Evolutionary conservation across 1,284 basidiomycete species (phyloP).

Genomic region (Naganishia sp.): DNA sequence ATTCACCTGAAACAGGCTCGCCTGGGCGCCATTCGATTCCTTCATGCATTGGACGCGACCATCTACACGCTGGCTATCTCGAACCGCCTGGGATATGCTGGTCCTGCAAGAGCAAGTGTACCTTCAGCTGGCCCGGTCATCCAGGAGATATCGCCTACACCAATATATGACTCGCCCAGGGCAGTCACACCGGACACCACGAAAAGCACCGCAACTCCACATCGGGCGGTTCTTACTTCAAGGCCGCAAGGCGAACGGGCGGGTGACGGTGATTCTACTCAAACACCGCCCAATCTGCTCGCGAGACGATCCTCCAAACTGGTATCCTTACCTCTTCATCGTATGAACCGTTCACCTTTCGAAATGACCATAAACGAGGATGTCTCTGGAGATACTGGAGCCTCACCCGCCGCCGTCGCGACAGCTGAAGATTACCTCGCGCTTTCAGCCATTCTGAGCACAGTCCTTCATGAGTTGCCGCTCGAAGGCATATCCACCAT

Average conservation of each 20-base stretch:
- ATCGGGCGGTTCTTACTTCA: conserved; percentile 26
- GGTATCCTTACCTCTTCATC: conserved; percentile 57
- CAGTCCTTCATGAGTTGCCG: conserved; percentile 69
- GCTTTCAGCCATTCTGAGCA: conserved; percentile 68
- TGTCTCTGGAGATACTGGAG: conserved; percentile 36
- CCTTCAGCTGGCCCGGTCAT: conserved; percentile 42
- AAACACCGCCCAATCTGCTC: conserved; percentile 1
- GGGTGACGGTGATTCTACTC: not conserved
- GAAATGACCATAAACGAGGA: conserved; percentile 47
- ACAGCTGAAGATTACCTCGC: conserved; percentile 74
- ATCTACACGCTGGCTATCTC: conserved; percentile 74
- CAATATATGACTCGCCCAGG: conserved; percentile 12
- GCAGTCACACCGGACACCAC: conserved; percentile 22
- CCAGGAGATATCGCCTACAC: conserved; percentile 28
- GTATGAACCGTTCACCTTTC: conserved; percentile 39
- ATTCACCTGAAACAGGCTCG: conserved; percentile 37
- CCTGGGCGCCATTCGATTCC: conserved; percentile 59
- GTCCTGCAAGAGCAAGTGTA: conserved; percentile 48
- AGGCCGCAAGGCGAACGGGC: conserved; percentile 36
- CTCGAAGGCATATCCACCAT: conserved; percentile 72
- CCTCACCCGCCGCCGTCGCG: conserved; percentile 51
- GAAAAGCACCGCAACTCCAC: conserved; percentile 33
- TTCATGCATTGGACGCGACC: conserved; percentile 75
- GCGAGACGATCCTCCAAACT: conserved; percentile 42
- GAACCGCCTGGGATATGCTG: conserved; percentile 61